These are phyloP conservation scores for Rhododendron simsii DNA, from an alignment of 148 eudicot species.

Conservation along the genomic window DNA sequence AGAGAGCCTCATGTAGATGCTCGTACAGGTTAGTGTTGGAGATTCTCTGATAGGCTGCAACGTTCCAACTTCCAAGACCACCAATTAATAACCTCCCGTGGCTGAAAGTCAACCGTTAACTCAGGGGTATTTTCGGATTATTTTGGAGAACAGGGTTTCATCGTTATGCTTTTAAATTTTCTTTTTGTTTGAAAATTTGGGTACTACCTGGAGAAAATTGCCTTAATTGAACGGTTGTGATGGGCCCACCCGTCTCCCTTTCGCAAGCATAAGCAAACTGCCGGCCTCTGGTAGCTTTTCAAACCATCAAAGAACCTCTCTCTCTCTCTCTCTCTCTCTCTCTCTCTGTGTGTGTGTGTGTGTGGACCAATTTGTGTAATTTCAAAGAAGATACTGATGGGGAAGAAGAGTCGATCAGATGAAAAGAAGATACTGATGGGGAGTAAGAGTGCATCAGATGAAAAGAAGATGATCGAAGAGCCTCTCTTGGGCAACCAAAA, in stretches of 20 bases:
- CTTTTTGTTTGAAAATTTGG: too few relatives aligned
- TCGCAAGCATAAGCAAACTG: neutral
- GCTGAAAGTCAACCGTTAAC: too few relatives aligned
- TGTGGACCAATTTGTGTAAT: neutral
- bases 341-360: neutral
- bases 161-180: too few relatives aligned
- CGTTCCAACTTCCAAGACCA: too few relatives aligned
- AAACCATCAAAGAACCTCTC: neutral
- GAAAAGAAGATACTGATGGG: neutral
- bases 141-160: too few relatives aligned
- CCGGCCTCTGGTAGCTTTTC: neutral
- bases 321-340: neutral
- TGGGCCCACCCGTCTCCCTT: neutral
- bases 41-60: too few relatives aligned
- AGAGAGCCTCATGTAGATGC: too few relatives aligned
- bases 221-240: neutral
- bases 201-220: too few relatives aligned
- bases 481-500: conserved; percentile 23
- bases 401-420: neutral
- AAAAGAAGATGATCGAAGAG: conserved; percentile 10
- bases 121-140: too few relatives aligned
- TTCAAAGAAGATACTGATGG: neutral
- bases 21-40: too few relatives aligned
- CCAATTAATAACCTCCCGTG: too few relatives aligned
- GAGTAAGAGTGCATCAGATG: neutral